Base-by-base conservation (phyloP, 108 stramenopile species). In the Schizochytrium sp. region DNA sequence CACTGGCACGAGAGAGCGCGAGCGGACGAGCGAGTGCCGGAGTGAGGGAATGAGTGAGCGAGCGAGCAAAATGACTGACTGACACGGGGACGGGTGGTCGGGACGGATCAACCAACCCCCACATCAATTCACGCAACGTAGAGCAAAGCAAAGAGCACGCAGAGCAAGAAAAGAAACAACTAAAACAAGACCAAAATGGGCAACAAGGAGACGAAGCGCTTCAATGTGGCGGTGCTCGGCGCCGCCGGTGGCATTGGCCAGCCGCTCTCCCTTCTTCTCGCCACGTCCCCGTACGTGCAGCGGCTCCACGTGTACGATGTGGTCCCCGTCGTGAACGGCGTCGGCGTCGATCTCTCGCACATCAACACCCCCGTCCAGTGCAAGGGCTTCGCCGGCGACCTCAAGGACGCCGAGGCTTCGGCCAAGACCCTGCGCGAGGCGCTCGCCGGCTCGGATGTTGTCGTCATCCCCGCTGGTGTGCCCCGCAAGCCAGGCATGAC, bases 401-500 rank as follows among this genome's bases (percentile, higher is more conserved):
- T 83, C 47, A 83, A 83, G 51, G 76, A 83, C 51, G 51, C 45
- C 25, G 76, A 83, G 76, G 76, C 51, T 34, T 83, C 76, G n/a
- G 44, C 58, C 44, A 47, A 60, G 44, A 72, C 43, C 5, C 60
- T 88, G 19, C 60, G 45, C 44, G 44, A 88, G 60, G 88, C 88
- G 21, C 88, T 88, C 44, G 88, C 21, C 19, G 88, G 88, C 43
- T 60, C 44, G 21, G 88, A 88, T n/a, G 88, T 88, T n/a, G 88
- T 88, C 44, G 88, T 88, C 44, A 88, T 88, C 69, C 88, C 88
- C 44, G 88, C 88, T 12, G 88, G 88, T 60, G 88, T 88, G 8
- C 88, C 88, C 12, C 60, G 88, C 60, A 88, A 88, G 88, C 88
- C 88, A 2, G 88, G 88, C 60, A 88, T 88, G 88, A 88, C 88